Base-by-base conservation (phyloP, 495 filamentous ascomycete genomes). In the Aspergillus cristatus region DNA sequence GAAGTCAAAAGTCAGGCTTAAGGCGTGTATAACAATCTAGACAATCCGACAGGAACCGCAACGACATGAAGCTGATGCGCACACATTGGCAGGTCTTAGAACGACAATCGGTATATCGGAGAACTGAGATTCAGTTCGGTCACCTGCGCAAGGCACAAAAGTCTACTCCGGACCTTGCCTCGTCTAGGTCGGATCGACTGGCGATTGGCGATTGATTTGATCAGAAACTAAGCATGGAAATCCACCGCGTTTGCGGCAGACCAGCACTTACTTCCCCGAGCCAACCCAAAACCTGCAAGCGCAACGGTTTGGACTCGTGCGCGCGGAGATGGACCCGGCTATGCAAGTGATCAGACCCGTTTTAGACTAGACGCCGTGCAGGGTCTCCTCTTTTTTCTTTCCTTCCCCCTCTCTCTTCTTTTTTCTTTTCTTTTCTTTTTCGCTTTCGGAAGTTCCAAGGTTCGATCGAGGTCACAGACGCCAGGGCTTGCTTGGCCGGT, bases 341-440 rank as follows among this genome's bases (percentile, higher is more conserved):
- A 64, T 62, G 58, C 58, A 64, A 46, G 60, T 58, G 56, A 58
- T 60, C 43, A 50, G 47, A 53, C 51, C 54, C 57, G 54, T 51
- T 20, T 42, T 40, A 42, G 35, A 29, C 45, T 52, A 48, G 49
- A 53, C 59, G 49, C 57, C 54, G 48, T 44, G 48, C 53, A 57
- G 58, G 55, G 57, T 61, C 60, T 61, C 60, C 55, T 47, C 33
- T 39, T 51, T 48, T n/a, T n/a, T n/a, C n/a, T n/a, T n/a, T n/a
- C n/a, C n/a, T n/a, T n/a, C n/a, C n/a, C n/a, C n/a, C n/a, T n/a
- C n/a, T n/a, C n/a, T n/a, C n/a, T n/a, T n/a, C n/a, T n/a, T n/a
- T n/a, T n/a, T n/a, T n/a, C n/a, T n/a, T n/a, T n/a, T n/a, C n/a
- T n/a, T n/a, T n/a, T n/a, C n/a, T n/a, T n/a, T n/a, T n/a, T n/a